Evolutionary conservation across 2,329 filamentous ascomycete genomes (phyloP), one percentile per base, ranked within the genome.

Genomic region (Rutstroemia sp.): DNA sequence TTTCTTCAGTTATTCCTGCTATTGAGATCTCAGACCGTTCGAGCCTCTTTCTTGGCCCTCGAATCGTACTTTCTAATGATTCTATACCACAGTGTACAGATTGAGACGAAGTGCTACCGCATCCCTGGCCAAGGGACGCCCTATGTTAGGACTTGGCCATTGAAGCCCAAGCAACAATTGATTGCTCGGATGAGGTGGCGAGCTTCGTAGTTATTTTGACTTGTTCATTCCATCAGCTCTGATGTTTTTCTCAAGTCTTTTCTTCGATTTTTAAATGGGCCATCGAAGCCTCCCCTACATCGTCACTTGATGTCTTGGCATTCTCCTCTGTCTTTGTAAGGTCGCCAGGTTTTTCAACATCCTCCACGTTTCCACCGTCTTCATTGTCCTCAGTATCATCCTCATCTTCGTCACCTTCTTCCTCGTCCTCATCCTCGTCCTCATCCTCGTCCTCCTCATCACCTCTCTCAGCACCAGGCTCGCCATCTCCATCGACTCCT

Each of bases 401-500:
- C 1, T 68, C 69, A 2, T 67, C 68, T 3, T 71, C 71, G 2
- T 67, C 65, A 2, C 70, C 68, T 4, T 62, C 60, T 5, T 67
- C 61, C 1, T 68, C 66, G 5, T 68, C 65, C 12, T 65, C 64
- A 1, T 67, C 66, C 5, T 66, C 67, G 2, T 63, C 64, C 4
- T 63, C 71, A 4, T 73, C 72, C 2, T 72, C 74, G 6, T 69
- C 70, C n/a, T 73, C 72, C 46, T 73, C 69, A 45, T 70, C 66
- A 42, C 67, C 62, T 48, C 65, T 57, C 25, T 61, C 38, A 38
- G 65, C 66, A 49, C 64, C 59, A 12, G 65, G 66, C 50, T 67
- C 69, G 19, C 69, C 70, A 52, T 75, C 73, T 16, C 70, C 69
- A 37, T 83, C 79, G 12, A 79, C 77, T 8, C 81, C 82, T 47